Base-by-base conservation (phyloP, 225 moss, liverwort and hornwort species). In the Rhytidiadelphus loreus region DNA sequence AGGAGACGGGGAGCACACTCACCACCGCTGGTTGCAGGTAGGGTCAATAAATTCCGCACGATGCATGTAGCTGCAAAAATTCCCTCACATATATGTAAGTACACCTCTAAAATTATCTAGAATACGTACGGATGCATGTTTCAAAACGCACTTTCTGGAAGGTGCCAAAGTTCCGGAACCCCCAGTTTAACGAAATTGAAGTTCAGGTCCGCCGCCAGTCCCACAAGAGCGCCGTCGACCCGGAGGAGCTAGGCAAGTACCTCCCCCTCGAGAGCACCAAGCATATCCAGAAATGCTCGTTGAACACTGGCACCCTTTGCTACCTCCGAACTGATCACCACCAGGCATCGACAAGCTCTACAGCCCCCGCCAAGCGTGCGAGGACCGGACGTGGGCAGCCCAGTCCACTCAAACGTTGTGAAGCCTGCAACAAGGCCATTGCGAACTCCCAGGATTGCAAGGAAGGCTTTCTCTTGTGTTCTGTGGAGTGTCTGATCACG, bases 51-150 rank as follows among this genome's bases (percentile, higher is more conserved):
- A 52, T 57, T 35, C 11, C 17, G 17, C 26, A 13, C 14, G 7
- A 10, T 16, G n/a, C n/a, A n/a, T n/a, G n/a, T 56, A 33, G 3
- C 12, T 1, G 4, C 20, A 1, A 53, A 13, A 5, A 3, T 5
- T 20, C 32, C 4, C n/a, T 52, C 2, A 35, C 35, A 55, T 53
- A n/a, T n/a, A n/a, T n/a, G 1, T 25, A 25, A 16, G 9, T 23
- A 5, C 17, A 26, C 26, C 18, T 39, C 11, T 18, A n/a, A 7
- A 57, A 2, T n/a, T n/a, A n/a, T 7, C 17, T 16, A 16, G n/a
- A 10, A n/a, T 1, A 16, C 7, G 2, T 15, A 3, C 39, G n/a
- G 26, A 79, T 16, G 57, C 78, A 26, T 3, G 17, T 11, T 17
- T n/a, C n/a, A n/a, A n/a, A n/a, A n/a, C n/a, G n/a, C n/a, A n/a